Conservation (phyloP, 2,329 filamentous ascomycete species). For the Colletotrichum costaricense region DNA sequence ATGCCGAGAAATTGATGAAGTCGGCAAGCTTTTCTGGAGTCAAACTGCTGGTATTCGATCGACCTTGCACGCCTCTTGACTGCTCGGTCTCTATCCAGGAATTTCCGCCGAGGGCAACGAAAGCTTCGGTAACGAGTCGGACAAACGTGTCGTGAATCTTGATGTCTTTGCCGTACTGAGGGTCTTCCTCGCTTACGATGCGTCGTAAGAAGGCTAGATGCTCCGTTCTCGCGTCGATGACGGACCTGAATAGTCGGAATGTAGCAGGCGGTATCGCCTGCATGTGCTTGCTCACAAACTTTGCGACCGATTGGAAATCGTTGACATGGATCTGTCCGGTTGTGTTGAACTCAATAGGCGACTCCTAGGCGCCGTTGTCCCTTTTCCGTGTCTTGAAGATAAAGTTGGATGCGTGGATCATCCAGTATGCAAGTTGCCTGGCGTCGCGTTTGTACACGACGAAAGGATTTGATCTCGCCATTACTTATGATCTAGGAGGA, state of each 20-base stretch:
- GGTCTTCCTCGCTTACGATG: slow-evolving; percentile 48
- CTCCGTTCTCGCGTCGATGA: slow-evolving; percentile 49
- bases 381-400: slow-evolving; percentile 44
- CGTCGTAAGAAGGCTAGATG: slow-evolving; percentile 32
- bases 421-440: slow-evolving; percentile 50
- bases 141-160: slow-evolving; percentile 54
- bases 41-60: not conserved
- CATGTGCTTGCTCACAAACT: slow-evolving; percentile 52
- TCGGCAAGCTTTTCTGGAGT: not conserved
- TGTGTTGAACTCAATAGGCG: slow-evolving; percentile 44
- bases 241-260: slow-evolving; percentile 48
- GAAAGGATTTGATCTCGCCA: slow-evolving; percentile 46
- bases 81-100: slow-evolving; percentile 29
- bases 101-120: slow-evolving; percentile 48
- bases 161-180: slow-evolving; percentile 52
- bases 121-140: slow-evolving; percentile 47
- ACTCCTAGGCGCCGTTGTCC: not conserved
- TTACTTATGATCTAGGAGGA: not conserved
- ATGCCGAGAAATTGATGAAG: not conserved
- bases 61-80: too few relatives aligned
- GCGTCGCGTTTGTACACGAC: slow-evolving; percentile 53
- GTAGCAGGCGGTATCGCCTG: slow-evolving; percentile 47
- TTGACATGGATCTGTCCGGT: slow-evolving; percentile 50
- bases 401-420: slow-evolving; percentile 50
- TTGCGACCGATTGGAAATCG: slow-evolving; percentile 50